phyloP scores from a whole-genome alignment of 23 red algal species.

The Agarophyton chilense region DNA sequence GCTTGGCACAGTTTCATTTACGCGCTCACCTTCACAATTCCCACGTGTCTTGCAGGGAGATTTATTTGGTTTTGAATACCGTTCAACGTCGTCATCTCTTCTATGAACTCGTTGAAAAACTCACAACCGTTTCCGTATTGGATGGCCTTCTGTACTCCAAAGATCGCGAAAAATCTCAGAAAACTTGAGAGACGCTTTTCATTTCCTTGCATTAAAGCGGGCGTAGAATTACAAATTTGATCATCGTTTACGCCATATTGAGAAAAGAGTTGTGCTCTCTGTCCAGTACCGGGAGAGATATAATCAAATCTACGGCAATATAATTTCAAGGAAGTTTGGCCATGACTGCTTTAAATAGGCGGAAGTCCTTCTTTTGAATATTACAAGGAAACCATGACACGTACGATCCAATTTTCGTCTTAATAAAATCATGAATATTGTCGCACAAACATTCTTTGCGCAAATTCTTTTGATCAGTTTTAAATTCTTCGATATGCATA shows the following conservation, averaged over 20 bases:
- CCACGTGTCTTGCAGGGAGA: background rate
- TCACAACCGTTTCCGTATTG: constrained; percentile 1
- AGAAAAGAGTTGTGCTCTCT: background rate
- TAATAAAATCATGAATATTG: too few species aligned
- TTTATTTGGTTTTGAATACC: background rate
- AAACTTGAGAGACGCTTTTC: background rate
- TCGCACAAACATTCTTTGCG: too few species aligned
- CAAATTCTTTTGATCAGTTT: too few species aligned
- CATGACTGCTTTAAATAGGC: background rate
- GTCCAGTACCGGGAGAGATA: background rate
- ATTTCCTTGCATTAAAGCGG: background rate
- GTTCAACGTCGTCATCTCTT: background rate
- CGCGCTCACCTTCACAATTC: background rate
- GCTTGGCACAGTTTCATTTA: too few species aligned
- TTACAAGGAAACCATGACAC: too few species aligned
- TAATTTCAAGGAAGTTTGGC: background rate
- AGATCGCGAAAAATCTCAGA: background rate
- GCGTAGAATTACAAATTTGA: constrained; percentile 1
- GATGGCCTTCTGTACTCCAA: background rate
- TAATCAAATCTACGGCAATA: background rate
- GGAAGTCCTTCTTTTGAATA: background rate
- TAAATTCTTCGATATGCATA: too few species aligned
- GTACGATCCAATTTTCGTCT: too few species aligned
- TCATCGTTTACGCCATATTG: background rate
- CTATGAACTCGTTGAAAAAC: background rate